These are phyloP conservation scores for Cutaneotrichosporon dermatis DNA, from an alignment of 1,284 basidiomycete genomes.

Conservation along the genomic window DNA sequence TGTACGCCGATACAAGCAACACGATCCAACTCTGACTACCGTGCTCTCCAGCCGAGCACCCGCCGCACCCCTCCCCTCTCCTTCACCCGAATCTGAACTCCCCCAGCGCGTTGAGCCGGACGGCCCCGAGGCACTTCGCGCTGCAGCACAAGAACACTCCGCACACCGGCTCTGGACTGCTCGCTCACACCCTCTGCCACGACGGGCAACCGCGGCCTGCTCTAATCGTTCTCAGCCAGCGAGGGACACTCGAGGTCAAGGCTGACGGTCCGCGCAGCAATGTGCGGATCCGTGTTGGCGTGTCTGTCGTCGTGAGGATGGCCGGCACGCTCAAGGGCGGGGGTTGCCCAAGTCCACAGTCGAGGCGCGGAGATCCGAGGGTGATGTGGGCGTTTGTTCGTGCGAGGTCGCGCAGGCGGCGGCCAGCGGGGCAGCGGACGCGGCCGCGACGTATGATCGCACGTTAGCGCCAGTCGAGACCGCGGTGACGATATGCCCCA, in stretches of 20 bases:
- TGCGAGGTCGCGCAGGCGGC: constrained; percentile 45
- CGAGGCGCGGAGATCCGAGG: neutral
- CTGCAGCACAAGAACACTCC: too few species aligned
- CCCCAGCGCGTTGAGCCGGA: too few species aligned
- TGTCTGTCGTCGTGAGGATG: constrained; percentile 14
- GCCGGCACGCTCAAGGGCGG: constrained; percentile 6
- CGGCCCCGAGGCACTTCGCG: too few species aligned
- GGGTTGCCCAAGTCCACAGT: too few species aligned
- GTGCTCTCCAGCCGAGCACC: too few species aligned
- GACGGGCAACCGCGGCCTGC: neutral
- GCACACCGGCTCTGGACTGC: too few species aligned
- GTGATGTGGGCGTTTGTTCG: constrained; percentile 30
- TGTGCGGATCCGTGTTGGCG: constrained; percentile 5
- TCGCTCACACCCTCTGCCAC: neutral
- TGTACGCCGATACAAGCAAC: too few species aligned
- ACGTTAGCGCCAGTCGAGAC: constrained; percentile 45
- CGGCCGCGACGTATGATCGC: constrained; percentile 24
- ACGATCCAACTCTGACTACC: too few species aligned
- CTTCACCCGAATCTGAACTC: too few species aligned
- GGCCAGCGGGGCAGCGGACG: constrained; percentile 14
- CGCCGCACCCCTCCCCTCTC: too few species aligned
- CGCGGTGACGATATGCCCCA: constrained; percentile 45
- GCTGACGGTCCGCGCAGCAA: constrained; percentile 14
- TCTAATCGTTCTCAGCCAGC: constrained; percentile 5
- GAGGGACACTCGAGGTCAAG: constrained; percentile 23